Evolutionary conservation across 768 basidiomycete species (phyloP).

Genomic region (Pulveroboletus sp.): DNA sequence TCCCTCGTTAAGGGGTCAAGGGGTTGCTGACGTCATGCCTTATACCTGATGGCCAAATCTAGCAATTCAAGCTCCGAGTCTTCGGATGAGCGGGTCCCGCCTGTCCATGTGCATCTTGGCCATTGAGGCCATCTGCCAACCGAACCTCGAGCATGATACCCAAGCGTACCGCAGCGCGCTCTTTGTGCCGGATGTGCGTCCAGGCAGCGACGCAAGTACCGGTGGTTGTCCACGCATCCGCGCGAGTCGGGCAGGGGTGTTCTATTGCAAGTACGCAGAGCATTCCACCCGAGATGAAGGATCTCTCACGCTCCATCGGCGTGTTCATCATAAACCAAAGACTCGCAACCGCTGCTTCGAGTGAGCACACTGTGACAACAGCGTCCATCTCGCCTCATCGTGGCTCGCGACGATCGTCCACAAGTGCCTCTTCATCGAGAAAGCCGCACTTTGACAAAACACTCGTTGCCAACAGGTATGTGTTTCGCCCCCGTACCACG

Average conservation of each 20-base stretch:
- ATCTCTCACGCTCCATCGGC: not conserved
- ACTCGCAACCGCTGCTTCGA: slow-evolving; percentile 14
- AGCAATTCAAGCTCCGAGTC: no score
- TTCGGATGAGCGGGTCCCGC: no score
- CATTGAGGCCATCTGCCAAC: no score
- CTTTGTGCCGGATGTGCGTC: slow-evolving; percentile 21
- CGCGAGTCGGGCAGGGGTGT: slow-evolving; percentile 8
- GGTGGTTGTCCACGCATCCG: slow-evolving; percentile 1
- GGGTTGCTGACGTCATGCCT: no score
- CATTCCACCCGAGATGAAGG: not conserved
- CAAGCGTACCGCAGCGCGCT: slow-evolving; percentile 25
- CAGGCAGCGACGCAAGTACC: slow-evolving; percentile 10
- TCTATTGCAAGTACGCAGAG: slow-evolving; percentile 1
- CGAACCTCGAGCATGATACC: slow-evolving; percentile 26
- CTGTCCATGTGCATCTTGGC: no score
- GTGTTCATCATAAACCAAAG: slow-evolving; percentile 3
- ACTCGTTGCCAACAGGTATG: slow-evolving; percentile 79
- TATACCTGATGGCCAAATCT: no score
- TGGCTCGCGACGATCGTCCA: not conserved
- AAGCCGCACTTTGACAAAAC: slow-evolving; percentile 84
- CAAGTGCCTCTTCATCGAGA: slow-evolving; percentile 8
- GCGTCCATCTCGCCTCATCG: no score
- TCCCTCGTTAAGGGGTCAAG: no score
- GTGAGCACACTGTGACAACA: slow-evolving; percentile 10
- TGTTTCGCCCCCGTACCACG: no score